Evolutionary conservation across 139 green algal species (phyloP).

Genomic region (Picochlorum sp.): DNA sequence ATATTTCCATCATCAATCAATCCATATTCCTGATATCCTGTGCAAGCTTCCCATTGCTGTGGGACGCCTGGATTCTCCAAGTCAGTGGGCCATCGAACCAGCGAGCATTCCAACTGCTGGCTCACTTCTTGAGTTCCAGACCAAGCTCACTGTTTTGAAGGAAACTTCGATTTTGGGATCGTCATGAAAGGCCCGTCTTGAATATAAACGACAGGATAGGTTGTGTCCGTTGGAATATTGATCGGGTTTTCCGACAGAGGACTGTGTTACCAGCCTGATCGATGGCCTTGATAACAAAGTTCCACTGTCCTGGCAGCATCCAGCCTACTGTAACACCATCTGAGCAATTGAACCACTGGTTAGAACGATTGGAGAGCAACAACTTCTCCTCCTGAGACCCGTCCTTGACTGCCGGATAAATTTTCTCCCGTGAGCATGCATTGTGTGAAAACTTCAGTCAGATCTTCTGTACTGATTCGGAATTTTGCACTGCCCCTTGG

Average conservation of each 20-base stretch:
- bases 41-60: conserved; percentile 6
- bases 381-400: background rate
- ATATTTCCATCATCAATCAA: conserved; percentile 7
- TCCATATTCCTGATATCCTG: background rate
- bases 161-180: background rate
- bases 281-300: conserved; percentile 5
- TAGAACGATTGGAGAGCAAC: background rate
- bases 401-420: background rate
- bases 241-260: background rate
- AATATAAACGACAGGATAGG: conserved; percentile 7
- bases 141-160: background rate
- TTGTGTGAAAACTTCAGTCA: conserved; percentile 30
- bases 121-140: background rate
- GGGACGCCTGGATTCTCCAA: background rate
- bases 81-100: background rate
- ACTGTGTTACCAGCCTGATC: conserved; percentile 24
- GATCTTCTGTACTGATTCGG: conserved; percentile 19
- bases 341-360: conserved; percentile 20
- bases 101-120: background rate
- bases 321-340: conserved; percentile 13
- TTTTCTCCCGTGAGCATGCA: conserved; percentile 16
- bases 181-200: background rate
- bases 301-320: conserved; percentile 26
- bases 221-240: conserved; percentile 1
- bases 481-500: conserved; percentile 24